A percentile compares a stretch with the other conserved stretches of the same genome.
Evolutionary conservation across 495 filamentous ascomycete species (phyloP).

Genomic region (Astrothelium subdiscretum): DNA sequence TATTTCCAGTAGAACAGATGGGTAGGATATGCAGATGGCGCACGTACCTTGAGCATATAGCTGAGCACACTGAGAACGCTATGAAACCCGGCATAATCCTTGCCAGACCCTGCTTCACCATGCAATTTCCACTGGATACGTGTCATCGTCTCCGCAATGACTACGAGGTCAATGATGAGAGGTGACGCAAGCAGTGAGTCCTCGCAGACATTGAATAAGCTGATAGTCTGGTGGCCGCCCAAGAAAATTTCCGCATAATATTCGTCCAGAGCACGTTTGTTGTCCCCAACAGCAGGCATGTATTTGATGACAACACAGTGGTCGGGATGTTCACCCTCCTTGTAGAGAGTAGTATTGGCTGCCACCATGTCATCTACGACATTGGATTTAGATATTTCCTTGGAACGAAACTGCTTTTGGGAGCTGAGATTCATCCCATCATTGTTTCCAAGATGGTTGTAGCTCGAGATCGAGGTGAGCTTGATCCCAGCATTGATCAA

Average conservation of each 20-base stretch:
- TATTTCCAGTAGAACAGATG: not conserved
- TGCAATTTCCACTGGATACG: constrained; percentile 82
- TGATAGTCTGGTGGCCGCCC: constrained; percentile 97
- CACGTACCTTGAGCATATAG: constrained; percentile 87
- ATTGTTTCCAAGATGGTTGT: constrained; percentile 99
- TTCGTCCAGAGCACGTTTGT: constrained; percentile 97
- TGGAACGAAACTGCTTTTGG: constrained; percentile 95
- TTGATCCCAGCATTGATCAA: constrained; percentile 97
- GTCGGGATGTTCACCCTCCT: constrained; percentile 48
- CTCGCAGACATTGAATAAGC: constrained; percentile 97
- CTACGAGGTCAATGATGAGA: constrained; percentile 89
- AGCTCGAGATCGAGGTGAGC: constrained; percentile 95
- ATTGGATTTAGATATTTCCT: constrained; percentile 98
- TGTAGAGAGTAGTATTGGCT: constrained; percentile 84
- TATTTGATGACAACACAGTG: constrained; percentile 52
- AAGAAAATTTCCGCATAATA: constrained; percentile 99
- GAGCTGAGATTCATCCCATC: constrained; percentile 97
- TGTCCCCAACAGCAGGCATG: constrained; percentile 97
- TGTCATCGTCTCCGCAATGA: constrained; percentile 95
- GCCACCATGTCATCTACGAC: constrained; percentile 99
- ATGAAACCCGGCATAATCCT: constrained; percentile 88
- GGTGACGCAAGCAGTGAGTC: constrained; percentile 96
- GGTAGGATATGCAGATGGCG: not conserved
- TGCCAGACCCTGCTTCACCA: constrained; percentile 32
- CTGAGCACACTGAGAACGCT: constrained; percentile 93